phyloP scores from a whole-genome alignment of 2,329 filamentous ascomycete species.

The Colletotrichum eleusines region DNA sequence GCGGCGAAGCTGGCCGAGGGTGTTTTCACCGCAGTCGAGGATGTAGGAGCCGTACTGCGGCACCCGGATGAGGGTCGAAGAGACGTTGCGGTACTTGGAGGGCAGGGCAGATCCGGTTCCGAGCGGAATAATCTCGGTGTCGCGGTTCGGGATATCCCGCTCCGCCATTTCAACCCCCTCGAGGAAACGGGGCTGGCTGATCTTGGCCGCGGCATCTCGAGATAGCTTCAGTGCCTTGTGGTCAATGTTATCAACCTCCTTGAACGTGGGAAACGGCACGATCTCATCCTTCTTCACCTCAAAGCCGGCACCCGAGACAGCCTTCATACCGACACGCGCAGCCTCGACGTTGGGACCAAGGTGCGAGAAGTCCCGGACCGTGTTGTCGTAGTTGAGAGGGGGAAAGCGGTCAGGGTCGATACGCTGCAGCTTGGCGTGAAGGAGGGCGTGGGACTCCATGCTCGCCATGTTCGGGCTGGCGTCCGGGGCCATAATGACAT shows the following conservation, averaged over 20 bases:
- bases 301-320: conserved; percentile 62
- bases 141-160: conserved; percentile 76
- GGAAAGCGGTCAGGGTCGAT: conserved; percentile 82
- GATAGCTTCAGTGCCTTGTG: conserved; percentile 65
- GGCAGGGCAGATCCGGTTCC: conserved; percentile 93
- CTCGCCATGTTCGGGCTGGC: conserved; percentile 80
- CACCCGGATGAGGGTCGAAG: conserved; percentile 84
- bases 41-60: conserved; percentile 90
- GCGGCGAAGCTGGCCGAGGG: conserved; percentile 86
- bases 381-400: conserved; percentile 75
- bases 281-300: conserved; percentile 60
- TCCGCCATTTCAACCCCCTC: conserved; percentile 64
- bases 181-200: conserved; percentile 60
- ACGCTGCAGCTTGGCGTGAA: conserved; percentile 76
- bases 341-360: conserved; percentile 50
- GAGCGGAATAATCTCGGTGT: conserved; percentile 86
- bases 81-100: conserved; percentile 96
- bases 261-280: conserved; percentile 56
- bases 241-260: conserved; percentile 55
- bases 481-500: conserved; percentile 83
- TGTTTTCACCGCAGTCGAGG: conserved; percentile 93
- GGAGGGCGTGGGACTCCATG: conserved; percentile 73
- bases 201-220: conserved; percentile 56
- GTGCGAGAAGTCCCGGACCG: conserved; percentile 44
- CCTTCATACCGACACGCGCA: conserved; percentile 58